Base-by-base conservation (phyloP, 805 yeast genomes). In the Yamadazyma akitaensis region DNA sequence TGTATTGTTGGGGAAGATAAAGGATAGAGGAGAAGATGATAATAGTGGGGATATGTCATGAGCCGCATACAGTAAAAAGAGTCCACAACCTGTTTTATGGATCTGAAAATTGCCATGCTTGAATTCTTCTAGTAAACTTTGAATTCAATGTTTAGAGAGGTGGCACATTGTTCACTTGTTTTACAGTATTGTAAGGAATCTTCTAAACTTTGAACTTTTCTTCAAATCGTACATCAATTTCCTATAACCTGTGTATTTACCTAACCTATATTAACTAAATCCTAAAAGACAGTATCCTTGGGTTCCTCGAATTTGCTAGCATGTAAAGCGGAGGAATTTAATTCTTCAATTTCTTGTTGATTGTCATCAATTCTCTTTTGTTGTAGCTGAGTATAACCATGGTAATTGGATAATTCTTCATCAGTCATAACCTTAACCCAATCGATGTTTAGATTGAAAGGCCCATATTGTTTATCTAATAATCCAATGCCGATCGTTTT, bases 401-500 rank as follows among this genome's bases (percentile, higher is more conserved):
- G 57, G 42, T 64, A 72, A 43, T 70, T 63, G 37, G 66, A 68
- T 30, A 77, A 75, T 46, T 76, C 80, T 1, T 68, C 71, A 13
- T 84, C 85, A 8, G 80, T 76, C 68, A 82, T 75, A 25, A 80
- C 89, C 60, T 83, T 85, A 48, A 88, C 75, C 77, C 85, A 82
- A 55, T 85, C 94, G 36, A 88, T 65, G 49, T 84, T 77, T 50
- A 88, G 70, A 36, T 77, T 73, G 62, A 73, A 88, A 2, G 91
- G 89, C 0, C 96, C 96, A 54, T 80, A 83, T 61, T 81, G 84
- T 46, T 83, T 78, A 61, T 88, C 96, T 41, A 85, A 73, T 37
- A 88, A 75, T 8, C 96, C 94, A 30, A 88, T 65, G 1, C 96
- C 96, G 16, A 88, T 69, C 3, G 91, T 83, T 56, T 82, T 81